phyloP scores from a whole-genome alignment of 306 rosid species.

The Quercus bicolor region DNA sequence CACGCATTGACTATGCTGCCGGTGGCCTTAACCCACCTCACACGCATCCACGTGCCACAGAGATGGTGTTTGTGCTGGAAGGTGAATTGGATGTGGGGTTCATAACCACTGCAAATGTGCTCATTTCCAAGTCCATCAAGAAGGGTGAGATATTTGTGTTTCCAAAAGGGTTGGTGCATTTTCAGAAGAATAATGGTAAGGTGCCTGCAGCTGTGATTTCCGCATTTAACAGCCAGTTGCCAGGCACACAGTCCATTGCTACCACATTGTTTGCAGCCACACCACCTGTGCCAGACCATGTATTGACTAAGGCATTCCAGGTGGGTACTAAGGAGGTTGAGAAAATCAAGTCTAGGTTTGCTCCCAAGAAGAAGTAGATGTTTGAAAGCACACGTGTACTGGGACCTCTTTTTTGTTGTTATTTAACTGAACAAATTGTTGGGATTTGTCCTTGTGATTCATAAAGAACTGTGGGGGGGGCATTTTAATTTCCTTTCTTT shows the following conservation, averaged over 20 bases:
- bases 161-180: constrained; percentile 76
- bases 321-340: constrained; percentile 54
- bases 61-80: constrained; percentile 65
- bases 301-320: constrained; percentile 60
- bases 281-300: constrained; percentile 66
- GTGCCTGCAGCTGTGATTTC: constrained; percentile 58
- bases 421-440: neutral
- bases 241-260: constrained; percentile 65
- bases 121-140: constrained; percentile 57
- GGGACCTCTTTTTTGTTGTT: neutral
- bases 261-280: constrained; percentile 57
- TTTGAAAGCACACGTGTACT: neutral
- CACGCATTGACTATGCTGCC: constrained; percentile 81
- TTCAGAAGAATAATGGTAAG: constrained; percentile 72
- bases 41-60: constrained; percentile 95
- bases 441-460: neutral
- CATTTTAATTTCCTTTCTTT: neutral
- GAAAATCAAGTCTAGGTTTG: constrained; percentile 63
- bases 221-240: constrained; percentile 80
- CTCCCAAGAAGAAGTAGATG: constrained; percentile 50
- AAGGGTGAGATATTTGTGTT: constrained; percentile 79
- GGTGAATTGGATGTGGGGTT: constrained; percentile 80
- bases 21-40: constrained; percentile 93
- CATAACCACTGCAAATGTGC: constrained; percentile 60
- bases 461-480: neutral